Conservation (phyloP, 2,329 filamentous ascomycete genomes). For the Alternaria sp. region DNA sequence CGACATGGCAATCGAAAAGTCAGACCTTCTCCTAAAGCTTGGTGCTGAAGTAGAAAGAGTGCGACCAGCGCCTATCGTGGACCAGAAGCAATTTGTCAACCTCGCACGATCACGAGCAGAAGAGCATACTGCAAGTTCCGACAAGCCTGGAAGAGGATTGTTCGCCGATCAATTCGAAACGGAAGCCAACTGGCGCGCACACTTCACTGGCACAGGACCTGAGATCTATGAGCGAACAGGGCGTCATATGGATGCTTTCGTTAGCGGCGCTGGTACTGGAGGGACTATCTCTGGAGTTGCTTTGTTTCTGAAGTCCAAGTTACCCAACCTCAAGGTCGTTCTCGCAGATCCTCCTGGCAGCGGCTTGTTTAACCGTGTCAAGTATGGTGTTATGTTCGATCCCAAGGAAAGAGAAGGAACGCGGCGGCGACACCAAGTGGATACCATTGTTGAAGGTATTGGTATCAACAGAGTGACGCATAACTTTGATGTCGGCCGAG, state of each 20-base stretch:
- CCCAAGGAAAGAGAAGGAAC: constrained; percentile 89
- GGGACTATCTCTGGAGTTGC: constrained; percentile 91
- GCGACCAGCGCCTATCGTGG: constrained; percentile 90
- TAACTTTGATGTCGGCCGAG: constrained; percentile 88
- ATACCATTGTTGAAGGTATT: constrained; percentile 94
- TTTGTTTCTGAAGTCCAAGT: constrained; percentile 77
- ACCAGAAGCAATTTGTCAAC: constrained; percentile 93
- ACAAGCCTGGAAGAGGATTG: constrained; percentile 76
- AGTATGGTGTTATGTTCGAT: constrained; percentile 96
- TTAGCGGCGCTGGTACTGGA: constrained; percentile 92
- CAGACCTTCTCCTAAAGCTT: constrained; percentile 84
- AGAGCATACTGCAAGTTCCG: constrained; percentile 70
- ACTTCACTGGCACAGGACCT: constrained; percentile 82
- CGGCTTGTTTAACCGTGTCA: constrained; percentile 89
- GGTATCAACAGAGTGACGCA: constrained; percentile 93
- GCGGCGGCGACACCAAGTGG: constrained; percentile 85
- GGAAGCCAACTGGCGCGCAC: constrained; percentile 84
- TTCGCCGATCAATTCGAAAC: constrained; percentile 98
- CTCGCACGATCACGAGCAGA: constrained; percentile 77
- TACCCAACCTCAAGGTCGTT: constrained; percentile 73
- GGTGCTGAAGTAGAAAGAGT: constrained; percentile 94
- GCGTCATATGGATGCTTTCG: constrained; percentile 82
- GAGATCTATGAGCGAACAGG: constrained; percentile 84
- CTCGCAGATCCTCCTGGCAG: constrained; percentile 95
- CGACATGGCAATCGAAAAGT: constrained; percentile 89